Evolutionary conservation across 2,329 filamentous ascomycete species (phyloP).

Genomic region (Hypoxylon sp.): DNA sequence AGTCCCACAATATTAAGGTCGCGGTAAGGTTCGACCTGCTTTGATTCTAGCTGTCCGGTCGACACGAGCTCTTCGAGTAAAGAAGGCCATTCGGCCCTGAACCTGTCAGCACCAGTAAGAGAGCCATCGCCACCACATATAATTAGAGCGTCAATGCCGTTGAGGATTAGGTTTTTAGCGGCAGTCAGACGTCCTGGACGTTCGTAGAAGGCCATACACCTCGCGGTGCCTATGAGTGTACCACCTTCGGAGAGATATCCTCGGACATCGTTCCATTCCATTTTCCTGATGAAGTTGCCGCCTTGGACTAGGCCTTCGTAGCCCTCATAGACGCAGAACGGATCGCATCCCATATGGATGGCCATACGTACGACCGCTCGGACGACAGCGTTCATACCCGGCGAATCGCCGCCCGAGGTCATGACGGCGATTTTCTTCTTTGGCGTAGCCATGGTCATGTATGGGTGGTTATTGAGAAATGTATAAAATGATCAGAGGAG

Average conservation of each 20-base stretch:
- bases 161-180: constrained; percentile 93
- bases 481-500: not conserved
- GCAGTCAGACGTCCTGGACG: constrained; percentile 85
- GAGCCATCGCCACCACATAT: constrained; percentile 98
- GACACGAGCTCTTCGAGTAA: constrained; percentile 87
- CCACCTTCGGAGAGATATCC: constrained; percentile 95
- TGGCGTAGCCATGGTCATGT: constrained; percentile 58
- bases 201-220: constrained; percentile 93
- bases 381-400: constrained; percentile 94
- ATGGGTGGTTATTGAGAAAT: constrained; percentile 13
- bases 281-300: constrained; percentile 87
- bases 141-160: constrained; percentile 94
- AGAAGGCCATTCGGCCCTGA: constrained; percentile 91
- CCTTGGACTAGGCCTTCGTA: constrained; percentile 96
- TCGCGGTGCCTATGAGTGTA: constrained; percentile 94
- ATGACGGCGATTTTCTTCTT: constrained; percentile 87
- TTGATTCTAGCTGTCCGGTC: constrained; percentile 76
- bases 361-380: constrained; percentile 92
- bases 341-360: constrained; percentile 85
- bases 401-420: constrained; percentile 94
- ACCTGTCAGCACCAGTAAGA: constrained; percentile 94
- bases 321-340: constrained; percentile 89
- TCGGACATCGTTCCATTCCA: constrained; percentile 93
- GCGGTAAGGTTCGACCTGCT: constrained; percentile 81
- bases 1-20: constrained; percentile 96